Percentiles rank a stretch among this genome's conserved stretches.
These are phyloP conservation scores for Pichia scutulata DNA, from an alignment of 805 yeast genomes.

Conservation along the genomic window DNA sequence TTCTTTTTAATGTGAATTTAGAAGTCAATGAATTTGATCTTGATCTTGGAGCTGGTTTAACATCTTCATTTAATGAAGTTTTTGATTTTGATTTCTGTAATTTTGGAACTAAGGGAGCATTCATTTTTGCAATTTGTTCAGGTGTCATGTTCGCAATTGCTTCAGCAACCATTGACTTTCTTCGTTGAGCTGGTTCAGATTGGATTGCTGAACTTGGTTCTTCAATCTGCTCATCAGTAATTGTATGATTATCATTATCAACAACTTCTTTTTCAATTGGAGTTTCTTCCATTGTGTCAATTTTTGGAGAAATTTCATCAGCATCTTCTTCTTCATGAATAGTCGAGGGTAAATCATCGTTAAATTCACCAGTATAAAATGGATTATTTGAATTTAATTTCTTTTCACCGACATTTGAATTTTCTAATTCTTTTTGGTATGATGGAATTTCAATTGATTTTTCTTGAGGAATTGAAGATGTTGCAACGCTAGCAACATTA, in stretches of 20 bases:
- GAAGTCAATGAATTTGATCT: constrained; percentile 16
- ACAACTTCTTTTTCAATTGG: neutral
- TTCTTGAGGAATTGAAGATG: constrained; percentile 5
- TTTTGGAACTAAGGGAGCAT: constrained; percentile 23
- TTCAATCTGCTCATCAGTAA: neutral
- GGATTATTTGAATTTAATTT: constrained; percentile 15
- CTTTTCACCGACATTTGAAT: constrained; percentile 1
- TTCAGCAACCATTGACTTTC: constrained; percentile 28
- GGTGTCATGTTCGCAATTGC: constrained; percentile 23
- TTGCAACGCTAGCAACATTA: constrained; percentile 26
- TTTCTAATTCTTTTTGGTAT: neutral
- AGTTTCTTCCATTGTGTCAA: neutral
- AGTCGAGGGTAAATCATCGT: constrained; percentile 9
- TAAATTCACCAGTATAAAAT: constrained; percentile 10
- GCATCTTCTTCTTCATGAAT: constrained; percentile 17
- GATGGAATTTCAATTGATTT: constrained; percentile 12
- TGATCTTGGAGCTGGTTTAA: constrained; percentile 25
- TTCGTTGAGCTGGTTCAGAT: constrained; percentile 13
- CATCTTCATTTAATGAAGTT: constrained; percentile 34
- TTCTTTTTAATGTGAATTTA: neutral
- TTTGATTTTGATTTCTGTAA: constrained; percentile 20
- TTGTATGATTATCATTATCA: neutral
- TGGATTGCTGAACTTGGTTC: neutral
- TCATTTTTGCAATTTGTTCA: constrained; percentile 23
- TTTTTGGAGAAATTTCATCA: neutral